These are phyloP conservation scores for Tephrocybe rancida DNA, from an alignment of 768 basidiomycete species.

Conservation along the genomic window DNA sequence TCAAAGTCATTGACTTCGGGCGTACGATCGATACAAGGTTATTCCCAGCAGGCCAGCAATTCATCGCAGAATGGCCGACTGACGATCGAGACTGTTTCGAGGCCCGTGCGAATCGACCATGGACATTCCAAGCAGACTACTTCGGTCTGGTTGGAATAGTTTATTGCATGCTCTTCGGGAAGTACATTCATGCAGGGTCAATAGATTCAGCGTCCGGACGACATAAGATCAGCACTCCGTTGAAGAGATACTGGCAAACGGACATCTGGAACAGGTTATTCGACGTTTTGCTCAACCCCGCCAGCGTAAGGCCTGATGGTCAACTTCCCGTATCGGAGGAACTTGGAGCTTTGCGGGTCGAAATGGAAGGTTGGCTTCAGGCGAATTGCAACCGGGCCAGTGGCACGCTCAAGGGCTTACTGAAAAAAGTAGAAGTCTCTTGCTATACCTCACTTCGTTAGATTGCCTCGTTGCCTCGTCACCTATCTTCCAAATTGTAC, in stretches of 20 bases:
- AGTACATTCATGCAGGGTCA: slow-evolving; percentile 83
- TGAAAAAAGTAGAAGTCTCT: slow-evolving; percentile 80
- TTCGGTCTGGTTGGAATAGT: slow-evolving; percentile 93
- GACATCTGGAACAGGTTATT: slow-evolving; percentile 87
- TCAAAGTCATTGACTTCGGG: slow-evolving; percentile 98
- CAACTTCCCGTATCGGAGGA: slow-evolving; percentile 74
- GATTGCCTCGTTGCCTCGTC: no score
- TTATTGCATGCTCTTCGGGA: slow-evolving; percentile 96
- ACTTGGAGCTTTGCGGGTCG: slow-evolving; percentile 60
- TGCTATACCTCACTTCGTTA: slow-evolving; percentile 29
- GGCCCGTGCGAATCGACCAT: slow-evolving; percentile 78
- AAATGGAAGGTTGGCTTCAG: slow-evolving; percentile 90
- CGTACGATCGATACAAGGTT: slow-evolving; percentile 84
- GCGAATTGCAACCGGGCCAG: slow-evolving; percentile 86
- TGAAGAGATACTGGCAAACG: slow-evolving; percentile 95
- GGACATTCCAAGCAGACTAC: slow-evolving; percentile 97
- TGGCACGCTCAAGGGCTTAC: slow-evolving; percentile 74
- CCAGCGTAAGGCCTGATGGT: slow-evolving; percentile 53
- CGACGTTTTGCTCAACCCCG: slow-evolving; percentile 84
- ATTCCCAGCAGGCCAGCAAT: slow-evolving; percentile 81
- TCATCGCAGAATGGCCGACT: slow-evolving; percentile 84
- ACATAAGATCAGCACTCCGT: slow-evolving; percentile 72
- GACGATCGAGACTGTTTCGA: slow-evolving; percentile 94
- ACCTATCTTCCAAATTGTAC: no score
- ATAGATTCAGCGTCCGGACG: slow-evolving; percentile 40